Conservation (phyloP, 208 protist genomes). For the Wallacemonas sp. region DNA sequence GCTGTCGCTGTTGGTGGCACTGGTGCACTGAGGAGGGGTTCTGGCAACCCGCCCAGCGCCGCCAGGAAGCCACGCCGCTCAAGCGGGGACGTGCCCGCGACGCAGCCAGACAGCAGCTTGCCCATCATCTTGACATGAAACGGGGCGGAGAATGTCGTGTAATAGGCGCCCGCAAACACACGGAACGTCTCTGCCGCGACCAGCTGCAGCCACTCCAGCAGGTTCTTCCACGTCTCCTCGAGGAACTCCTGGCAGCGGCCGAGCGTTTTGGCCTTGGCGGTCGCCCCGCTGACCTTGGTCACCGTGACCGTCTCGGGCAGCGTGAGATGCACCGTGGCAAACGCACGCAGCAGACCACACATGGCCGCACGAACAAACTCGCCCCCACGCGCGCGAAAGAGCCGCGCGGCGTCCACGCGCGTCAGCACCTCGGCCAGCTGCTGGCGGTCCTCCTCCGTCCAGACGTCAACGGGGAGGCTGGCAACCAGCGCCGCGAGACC, state of each 20-base stretch:
- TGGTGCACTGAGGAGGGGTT: constrained; percentile 38
- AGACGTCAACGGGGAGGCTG: constrained; percentile 43
- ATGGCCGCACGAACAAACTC: constrained; percentile 91
- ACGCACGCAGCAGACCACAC: constrained; percentile 84
- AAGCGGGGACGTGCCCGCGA: constrained; percentile 42
- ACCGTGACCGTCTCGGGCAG: constrained; percentile 70
- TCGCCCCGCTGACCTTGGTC: constrained; percentile 47
- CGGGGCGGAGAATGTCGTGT: constrained; percentile 44
- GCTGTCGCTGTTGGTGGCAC: constrained; percentile 13
- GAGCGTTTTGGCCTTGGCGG: constrained; percentile 56
- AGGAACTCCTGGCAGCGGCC: constrained; percentile 81
- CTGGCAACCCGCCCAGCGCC: constrained; percentile 78
- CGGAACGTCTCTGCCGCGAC: constrained; percentile 65
- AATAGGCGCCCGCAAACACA: constrained; percentile 67
- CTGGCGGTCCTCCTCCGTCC: constrained; percentile 29
- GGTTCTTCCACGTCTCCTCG: constrained; percentile 90
- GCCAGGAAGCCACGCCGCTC: constrained; percentile 85
- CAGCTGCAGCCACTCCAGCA: constrained; percentile 82
- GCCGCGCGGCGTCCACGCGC: constrained; percentile 86
- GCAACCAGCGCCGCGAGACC: constrained; percentile 87
- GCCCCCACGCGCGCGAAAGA: constrained; percentile 95
- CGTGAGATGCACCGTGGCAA: constrained; percentile 54
- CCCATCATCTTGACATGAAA: constrained; percentile 80
- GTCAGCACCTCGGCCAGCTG: constrained; percentile 61
- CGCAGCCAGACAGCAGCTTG: constrained; percentile 52